These are phyloP conservation scores for Purshia tridentata DNA, from an alignment of 306 rosid species.

Conservation along the genomic window DNA sequence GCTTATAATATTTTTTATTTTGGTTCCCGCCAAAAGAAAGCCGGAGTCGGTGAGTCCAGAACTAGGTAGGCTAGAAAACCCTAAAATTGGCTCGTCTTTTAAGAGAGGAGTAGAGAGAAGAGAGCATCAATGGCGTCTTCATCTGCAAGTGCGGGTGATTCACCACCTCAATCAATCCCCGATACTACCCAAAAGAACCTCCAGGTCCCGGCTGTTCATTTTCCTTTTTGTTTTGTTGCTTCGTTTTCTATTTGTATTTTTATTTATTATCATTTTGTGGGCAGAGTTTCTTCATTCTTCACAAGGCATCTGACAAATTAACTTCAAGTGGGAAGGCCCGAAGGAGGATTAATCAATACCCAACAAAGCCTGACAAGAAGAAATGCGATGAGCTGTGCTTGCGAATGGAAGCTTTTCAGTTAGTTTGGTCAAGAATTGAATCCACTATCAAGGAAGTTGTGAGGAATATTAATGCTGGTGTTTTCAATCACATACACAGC, in stretches of 20 bases:
- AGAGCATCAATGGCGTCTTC: neutral
- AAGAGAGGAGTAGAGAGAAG: neutral
- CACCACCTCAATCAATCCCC: conserved; percentile 13
- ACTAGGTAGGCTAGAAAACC: neutral
- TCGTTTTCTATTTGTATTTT: neutral
- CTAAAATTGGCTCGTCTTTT: neutral
- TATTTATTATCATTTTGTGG: neutral
- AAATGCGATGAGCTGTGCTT: conserved; percentile 31
- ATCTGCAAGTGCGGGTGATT: conserved; percentile 10
- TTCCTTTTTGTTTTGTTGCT: neutral
- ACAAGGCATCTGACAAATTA: conserved; percentile 48
- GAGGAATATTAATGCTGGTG: conserved; percentile 54
- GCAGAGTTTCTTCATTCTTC: conserved; percentile 78
- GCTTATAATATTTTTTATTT: no score
- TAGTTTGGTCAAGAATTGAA: conserved; percentile 69
- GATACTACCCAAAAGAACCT: conserved; percentile 24
- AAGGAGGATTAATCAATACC: conserved; percentile 51
- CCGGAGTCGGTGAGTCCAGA: neutral
- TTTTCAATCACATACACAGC: conserved; percentile 53
- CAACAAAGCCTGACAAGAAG: conserved; percentile 30
- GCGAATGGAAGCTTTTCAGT: conserved; percentile 50
- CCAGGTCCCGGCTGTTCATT: conserved; percentile 15
- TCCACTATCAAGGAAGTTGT: conserved; percentile 68
- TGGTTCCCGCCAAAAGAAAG: conserved; percentile 25
- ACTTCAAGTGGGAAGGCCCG: conserved; percentile 17